Evolutionary conservation across 805 yeast genomes (phyloP), one percentile per base, ranked within the genome.

Genomic region (Alloascoidea hylecoeti): DNA sequence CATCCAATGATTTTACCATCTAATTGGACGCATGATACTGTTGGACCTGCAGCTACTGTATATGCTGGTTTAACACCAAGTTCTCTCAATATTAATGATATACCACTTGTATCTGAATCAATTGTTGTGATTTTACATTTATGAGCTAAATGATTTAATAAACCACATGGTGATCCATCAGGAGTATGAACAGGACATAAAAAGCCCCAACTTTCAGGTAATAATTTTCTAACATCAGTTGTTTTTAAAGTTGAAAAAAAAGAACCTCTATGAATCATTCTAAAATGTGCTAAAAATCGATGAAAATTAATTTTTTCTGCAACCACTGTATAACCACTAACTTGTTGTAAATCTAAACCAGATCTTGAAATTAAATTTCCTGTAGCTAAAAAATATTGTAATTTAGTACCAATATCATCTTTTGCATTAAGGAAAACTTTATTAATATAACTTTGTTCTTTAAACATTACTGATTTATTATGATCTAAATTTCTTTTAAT

Each of bases 241-340:
- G 98, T 92, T 57, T 92, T 92, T 63, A 92, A 71, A 59, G 89
- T 95, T 35, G 98, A 96, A 58, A 92, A 92, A 77, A 92, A 92
- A 46, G 97, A 85, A 61, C 98, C 98, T 75, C 98, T 81, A 62
- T 92, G 98, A 38, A 92, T 97, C 98, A 92, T 92, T 63, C 98
- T 70, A 72, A 92, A 92, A 66, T 92, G 98, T n/a, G 97, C 78
- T 46, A 92, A 77, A 65, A 92, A 92, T 55, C 98, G 80, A 61
- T 92, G 81, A 70, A 86, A 92, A 58, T 92, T 92, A 61, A 92
- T 92, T 61, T 92, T 92, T 63, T 92, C 98, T 3, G 97, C 98
- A 44, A 92, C 97, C 47, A 92, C 98, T 1, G 98, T 92, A 59
- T 84, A 92, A 51, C 98, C 98, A 39, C 95, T 79, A 37, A 86